Evolutionary conservation across 1,139 yeast species (phyloP).

Genomic region (Zhuliangozyma blackwelliae): DNA sequence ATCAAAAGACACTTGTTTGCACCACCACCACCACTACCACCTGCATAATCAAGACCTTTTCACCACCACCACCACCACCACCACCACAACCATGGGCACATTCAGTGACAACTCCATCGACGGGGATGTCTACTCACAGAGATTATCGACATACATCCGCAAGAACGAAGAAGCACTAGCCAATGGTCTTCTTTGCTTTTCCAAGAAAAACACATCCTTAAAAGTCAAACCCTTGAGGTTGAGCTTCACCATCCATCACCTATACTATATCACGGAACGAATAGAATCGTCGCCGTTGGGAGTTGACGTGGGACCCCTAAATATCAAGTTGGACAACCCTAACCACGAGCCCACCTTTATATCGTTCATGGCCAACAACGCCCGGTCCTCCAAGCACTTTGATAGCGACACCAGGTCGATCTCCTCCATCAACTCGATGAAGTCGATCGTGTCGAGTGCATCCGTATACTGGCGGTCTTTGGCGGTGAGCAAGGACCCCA

Average conservation of each 20-base stretch:
- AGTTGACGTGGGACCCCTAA: conserved; percentile 61
- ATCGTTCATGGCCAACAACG: conserved; percentile 48
- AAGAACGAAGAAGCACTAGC: conserved; percentile 45
- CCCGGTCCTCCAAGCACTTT: conserved; percentile 39
- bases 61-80: not conserved
- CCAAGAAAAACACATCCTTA: conserved; percentile 23
- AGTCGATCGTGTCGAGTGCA: conserved; percentile 48
- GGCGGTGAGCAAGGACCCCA: conserved; percentile 39
- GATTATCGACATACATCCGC: conserved; percentile 36
- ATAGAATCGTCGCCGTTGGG: conserved; percentile 52
- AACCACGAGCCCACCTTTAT: conserved; percentile 55
- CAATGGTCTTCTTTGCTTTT: conserved; percentile 41
- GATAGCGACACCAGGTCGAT: conserved; percentile 60
- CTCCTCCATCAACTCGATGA: conserved; percentile 59
- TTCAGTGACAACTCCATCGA: conserved; percentile 29
- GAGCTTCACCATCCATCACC: conserved; percentile 57
- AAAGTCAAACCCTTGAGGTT: conserved; percentile 50
- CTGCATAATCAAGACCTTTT: not conserved
- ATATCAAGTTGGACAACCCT: conserved; percentile 54
- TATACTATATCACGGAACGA: conserved; percentile 55
- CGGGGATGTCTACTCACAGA: conserved; percentile 42
- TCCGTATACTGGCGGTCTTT: conserved; percentile 41
- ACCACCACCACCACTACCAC: not conserved
- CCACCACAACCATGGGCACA: conserved; percentile 15
- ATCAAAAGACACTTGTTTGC: not conserved